Evolutionary conservation across 148 eudicot species (phyloP).

Genomic region (Gaultheria prostrata): DNA sequence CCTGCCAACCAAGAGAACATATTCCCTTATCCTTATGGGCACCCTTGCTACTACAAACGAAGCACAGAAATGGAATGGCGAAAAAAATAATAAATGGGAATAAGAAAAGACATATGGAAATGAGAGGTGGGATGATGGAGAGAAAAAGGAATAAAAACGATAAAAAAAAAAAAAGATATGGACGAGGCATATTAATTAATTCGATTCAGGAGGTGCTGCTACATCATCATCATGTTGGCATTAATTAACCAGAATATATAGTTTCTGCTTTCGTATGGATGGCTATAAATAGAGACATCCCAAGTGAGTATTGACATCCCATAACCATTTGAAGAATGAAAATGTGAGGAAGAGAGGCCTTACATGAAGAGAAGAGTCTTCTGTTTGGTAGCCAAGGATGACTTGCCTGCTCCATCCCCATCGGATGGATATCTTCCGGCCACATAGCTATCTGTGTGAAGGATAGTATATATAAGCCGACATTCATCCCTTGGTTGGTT

Average conservation of each 20-base stretch:
- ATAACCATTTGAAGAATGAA: neutral
- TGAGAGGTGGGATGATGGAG: no score
- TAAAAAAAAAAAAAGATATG: neutral
- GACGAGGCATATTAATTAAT: neutral
- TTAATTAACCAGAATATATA: neutral
- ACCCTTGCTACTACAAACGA: neutral
- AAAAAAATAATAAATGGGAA: neutral
- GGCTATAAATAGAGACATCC: constrained; percentile 5
- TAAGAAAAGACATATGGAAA: no score
- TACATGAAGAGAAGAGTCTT: constrained; percentile 6
- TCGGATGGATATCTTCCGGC: neutral
- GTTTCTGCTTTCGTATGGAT: neutral
- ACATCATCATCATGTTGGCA: neutral
- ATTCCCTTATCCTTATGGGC: constrained; percentile 15
- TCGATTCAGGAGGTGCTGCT: neutral
- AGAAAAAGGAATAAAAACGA: neutral
- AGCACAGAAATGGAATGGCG: neutral
- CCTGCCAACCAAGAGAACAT: constrained; percentile 8
- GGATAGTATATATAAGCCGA: neutral
- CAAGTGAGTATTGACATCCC: constrained; percentile 5
- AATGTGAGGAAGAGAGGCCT: constrained; percentile 12
- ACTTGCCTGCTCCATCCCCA: constrained; percentile 16
- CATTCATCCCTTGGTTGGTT: constrained; percentile 12
- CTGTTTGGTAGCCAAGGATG: constrained; percentile 18
- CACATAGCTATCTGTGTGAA: neutral